Percentiles rank a stretch among this genome's conserved stretches.
phyloP scores from a whole-genome alignment of 768 basidiomycete species.

The Kwoniella europaea region DNA sequence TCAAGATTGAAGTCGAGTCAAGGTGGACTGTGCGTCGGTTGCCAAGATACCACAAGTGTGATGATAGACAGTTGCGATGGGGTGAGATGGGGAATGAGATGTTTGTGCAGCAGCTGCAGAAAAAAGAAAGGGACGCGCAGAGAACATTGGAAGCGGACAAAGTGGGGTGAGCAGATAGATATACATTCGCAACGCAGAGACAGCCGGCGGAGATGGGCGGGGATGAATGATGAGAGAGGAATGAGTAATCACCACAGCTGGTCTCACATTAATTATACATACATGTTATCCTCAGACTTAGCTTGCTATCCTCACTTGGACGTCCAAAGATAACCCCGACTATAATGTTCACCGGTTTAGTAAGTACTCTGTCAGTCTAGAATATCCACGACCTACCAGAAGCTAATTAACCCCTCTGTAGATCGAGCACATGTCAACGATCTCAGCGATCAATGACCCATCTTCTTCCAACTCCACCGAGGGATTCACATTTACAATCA shows the following conservation, averaged over 20 bases:
- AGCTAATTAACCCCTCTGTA: constrained; percentile 49
- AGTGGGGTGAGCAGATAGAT: not conserved
- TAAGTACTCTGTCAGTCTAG: constrained; percentile 16
- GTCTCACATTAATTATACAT: too few relatives aligned
- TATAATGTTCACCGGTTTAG: constrained; percentile 56
- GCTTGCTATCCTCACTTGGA: not conserved
- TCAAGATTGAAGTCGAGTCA: not conserved
- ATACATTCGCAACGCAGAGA: not conserved
- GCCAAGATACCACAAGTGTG: not conserved
- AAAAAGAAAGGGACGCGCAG: constrained; percentile 7
- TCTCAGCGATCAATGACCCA: constrained; percentile 57
- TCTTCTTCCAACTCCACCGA: constrained; percentile 55
- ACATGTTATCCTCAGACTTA: too few relatives aligned
- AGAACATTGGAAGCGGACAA: not conserved
- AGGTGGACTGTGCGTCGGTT: not conserved
- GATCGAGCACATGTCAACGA: constrained; percentile 83
- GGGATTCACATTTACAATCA: constrained; percentile 82
- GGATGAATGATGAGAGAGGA: too few relatives aligned
- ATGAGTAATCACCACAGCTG: too few relatives aligned
- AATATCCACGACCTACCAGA: not conserved
- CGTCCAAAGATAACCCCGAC: not conserved
- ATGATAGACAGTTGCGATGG: not conserved
- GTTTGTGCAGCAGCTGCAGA: not conserved
- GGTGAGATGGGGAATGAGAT: not conserved
- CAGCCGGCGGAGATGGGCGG: not conserved